Evolutionary conservation across 192 early-diverging fungal species (phyloP).

Genomic region (Coemansia sp.): DNA sequence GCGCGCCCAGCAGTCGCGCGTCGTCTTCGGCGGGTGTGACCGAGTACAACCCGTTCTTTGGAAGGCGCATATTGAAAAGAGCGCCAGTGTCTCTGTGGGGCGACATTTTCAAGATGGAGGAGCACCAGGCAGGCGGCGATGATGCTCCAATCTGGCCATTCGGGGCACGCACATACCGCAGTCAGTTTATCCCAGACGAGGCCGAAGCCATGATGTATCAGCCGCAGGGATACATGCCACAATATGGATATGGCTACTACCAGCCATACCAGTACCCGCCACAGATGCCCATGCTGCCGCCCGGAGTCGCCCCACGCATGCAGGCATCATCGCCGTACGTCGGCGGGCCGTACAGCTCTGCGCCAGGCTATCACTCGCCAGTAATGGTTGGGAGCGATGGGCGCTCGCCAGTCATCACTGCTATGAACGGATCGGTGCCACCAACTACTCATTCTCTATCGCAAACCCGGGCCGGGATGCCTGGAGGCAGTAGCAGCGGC

Average conservation of each 20-base stretch:
- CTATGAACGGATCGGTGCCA: constrained; percentile 18
- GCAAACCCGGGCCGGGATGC: constrained; percentile 16
- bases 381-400: constrained; percentile 29
- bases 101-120: constrained; percentile 32
- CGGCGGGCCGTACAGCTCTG: constrained; percentile 28
- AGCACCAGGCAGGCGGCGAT: constrained; percentile 9
- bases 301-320: constrained; percentile 27
- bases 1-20: constrained; percentile 39
- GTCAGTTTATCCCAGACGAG: constrained; percentile 50
- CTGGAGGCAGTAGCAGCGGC: constrained; percentile 9
- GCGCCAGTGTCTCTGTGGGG: constrained; percentile 38
- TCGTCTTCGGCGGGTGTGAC: constrained; percentile 30
- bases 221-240: constrained; percentile 43
- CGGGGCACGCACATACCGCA: constrained; percentile 47
- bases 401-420: constrained; percentile 33
- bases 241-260: constrained; percentile 52
- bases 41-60: constrained; percentile 54
- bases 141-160: constrained; percentile 50
- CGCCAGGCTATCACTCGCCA: constrained; percentile 39
- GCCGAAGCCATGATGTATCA: constrained; percentile 43
- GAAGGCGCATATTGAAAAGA: constrained; percentile 41
- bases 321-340: constrained; percentile 27
- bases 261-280: constrained; percentile 46
- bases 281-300: constrained; percentile 40
- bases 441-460: constrained; percentile 28